Conservation (phyloP, 768 basidiomycete genomes). For the Xerocomus brunneocitrinus region DNA sequence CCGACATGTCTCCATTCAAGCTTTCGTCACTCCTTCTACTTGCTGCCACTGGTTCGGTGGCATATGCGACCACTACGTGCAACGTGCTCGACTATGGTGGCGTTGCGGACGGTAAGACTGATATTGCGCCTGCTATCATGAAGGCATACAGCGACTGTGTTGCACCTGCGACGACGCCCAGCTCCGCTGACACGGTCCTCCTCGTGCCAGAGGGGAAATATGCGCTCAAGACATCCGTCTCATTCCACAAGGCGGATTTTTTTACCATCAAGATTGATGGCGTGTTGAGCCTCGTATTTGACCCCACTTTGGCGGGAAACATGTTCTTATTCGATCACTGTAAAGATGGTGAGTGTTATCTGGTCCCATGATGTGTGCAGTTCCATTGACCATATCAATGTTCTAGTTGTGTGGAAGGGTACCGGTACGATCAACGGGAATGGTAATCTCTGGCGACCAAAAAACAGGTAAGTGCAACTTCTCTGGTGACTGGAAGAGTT, state of each 20-base stretch:
- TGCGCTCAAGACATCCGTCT: conserved; percentile 1
- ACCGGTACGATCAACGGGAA: conserved; percentile 8
- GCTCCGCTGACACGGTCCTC: conserved; percentile 3
- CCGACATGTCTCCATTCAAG: neutral
- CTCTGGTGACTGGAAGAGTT: no score
- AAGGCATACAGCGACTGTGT: conserved; percentile 3
- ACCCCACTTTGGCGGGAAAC: neutral
- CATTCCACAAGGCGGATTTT: neutral
- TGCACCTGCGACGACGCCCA: neutral
- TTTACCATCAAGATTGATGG: conserved; percentile 6
- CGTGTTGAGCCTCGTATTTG: neutral
- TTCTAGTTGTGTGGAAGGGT: conserved; percentile 4
- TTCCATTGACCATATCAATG: neutral
- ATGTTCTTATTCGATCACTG: conserved; percentile 6
- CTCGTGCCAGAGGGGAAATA: conserved; percentile 6
- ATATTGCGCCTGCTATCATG: conserved; percentile 4
- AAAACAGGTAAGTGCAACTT: neutral
- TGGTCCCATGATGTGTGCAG: no score
- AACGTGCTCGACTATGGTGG: conserved; percentile 8
- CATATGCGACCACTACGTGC: conserved; percentile 4
- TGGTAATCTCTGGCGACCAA: conserved; percentile 1
- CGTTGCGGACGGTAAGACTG: conserved; percentile 2
- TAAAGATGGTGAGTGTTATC: neutral
- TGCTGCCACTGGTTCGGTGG: neutral
- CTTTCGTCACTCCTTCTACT: conserved; percentile 1